phyloP scores from a whole-genome alignment of 495 filamentous ascomycete genomes.

The Xylaria telfairii region DNA sequence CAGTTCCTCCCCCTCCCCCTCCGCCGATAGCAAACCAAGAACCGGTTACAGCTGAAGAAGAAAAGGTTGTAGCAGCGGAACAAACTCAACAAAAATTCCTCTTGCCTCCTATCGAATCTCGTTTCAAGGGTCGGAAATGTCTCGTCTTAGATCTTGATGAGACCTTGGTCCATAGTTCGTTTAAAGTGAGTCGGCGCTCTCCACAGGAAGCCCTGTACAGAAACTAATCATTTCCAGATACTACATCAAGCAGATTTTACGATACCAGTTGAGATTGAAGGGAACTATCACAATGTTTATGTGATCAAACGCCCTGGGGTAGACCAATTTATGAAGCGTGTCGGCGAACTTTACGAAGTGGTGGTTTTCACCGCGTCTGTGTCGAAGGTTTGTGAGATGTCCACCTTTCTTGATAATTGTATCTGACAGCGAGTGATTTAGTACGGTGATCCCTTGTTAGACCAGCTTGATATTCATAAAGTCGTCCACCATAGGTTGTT shows the following conservation, averaged over 20 bases:
- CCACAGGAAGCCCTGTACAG: neutral
- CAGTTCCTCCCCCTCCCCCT: conserved; percentile 64
- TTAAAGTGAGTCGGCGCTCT: conserved; percentile 73
- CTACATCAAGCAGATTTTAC: conserved; percentile 98
- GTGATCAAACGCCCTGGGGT: conserved; percentile 98
- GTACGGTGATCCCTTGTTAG: conserved; percentile 96
- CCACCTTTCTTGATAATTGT: neutral
- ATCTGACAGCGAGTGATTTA: conserved; percentile 40
- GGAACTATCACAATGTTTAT: conserved; percentile 98
- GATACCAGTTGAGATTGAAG: conserved; percentile 98
- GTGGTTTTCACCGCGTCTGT: conserved; percentile 99
- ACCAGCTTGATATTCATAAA: conserved; percentile 96
- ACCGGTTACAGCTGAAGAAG: conserved; percentile 31
- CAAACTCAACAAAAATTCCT: conserved; percentile 71
- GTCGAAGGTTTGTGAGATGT: conserved; percentile 75
- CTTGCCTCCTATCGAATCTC: conserved; percentile 76
- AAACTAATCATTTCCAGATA: conserved; percentile 62
- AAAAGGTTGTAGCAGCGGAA: conserved; percentile 45
- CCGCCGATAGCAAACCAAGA: conserved; percentile 43
- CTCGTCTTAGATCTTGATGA: conserved; percentile 96
- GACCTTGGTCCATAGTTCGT: conserved; percentile 98
- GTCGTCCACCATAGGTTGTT: conserved; percentile 97
- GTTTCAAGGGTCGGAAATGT: conserved; percentile 86
- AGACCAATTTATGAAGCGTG: conserved; percentile 97
- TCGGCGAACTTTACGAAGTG: conserved; percentile 97